These are phyloP conservation scores for Geosiphon pyriformis DNA, from an alignment of 192 early-diverging fungal genomes.

Conservation along the genomic window DNA sequence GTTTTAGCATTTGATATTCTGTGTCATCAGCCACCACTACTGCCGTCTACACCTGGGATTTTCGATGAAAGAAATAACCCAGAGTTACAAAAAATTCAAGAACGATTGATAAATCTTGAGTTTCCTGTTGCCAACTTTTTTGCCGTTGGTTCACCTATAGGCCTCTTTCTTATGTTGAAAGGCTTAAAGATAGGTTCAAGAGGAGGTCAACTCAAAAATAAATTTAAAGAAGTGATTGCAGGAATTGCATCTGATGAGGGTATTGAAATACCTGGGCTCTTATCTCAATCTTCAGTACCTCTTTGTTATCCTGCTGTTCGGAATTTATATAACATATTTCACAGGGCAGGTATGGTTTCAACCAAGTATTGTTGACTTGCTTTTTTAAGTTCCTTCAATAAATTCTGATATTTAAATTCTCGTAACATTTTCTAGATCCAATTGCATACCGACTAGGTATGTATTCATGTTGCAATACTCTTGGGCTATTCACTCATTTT, in stretches of 20 bases:
- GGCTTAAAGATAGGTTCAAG: slow-evolving; percentile 59
- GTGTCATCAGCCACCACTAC: slow-evolving; percentile 52
- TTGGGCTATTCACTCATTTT: not conserved
- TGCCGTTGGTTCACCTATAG: slow-evolving; percentile 78
- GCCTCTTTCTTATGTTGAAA: slow-evolving; percentile 71
- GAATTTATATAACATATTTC: slow-evolving; percentile 80
- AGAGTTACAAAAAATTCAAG: slow-evolving; percentile 13
- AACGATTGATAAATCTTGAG: slow-evolving; percentile 41
- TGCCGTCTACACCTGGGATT: slow-evolving; percentile 30
- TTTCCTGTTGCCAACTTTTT: slow-evolving; percentile 76
- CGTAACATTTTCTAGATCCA: slow-evolving; percentile 31
- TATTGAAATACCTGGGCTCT: not conserved
- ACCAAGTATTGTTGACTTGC: not conserved
- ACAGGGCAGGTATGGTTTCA: slow-evolving; percentile 38
- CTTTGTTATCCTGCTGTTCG: slow-evolving; percentile 59
- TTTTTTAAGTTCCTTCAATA: not conserved
- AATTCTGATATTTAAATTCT: not conserved
- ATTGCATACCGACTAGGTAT: slow-evolving; percentile 56
- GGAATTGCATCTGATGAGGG: not conserved
- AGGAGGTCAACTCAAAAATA: slow-evolving; percentile 10
- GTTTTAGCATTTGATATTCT: slow-evolving; percentile 76
- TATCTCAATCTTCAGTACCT: slow-evolving; percentile 24
- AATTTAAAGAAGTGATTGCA: not conserved
- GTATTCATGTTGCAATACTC: not conserved
- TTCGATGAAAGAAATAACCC: slow-evolving; percentile 30